Conservation (phyloP, 1,284 basidiomycete species). For the Rhodotorula sp. region DNA sequence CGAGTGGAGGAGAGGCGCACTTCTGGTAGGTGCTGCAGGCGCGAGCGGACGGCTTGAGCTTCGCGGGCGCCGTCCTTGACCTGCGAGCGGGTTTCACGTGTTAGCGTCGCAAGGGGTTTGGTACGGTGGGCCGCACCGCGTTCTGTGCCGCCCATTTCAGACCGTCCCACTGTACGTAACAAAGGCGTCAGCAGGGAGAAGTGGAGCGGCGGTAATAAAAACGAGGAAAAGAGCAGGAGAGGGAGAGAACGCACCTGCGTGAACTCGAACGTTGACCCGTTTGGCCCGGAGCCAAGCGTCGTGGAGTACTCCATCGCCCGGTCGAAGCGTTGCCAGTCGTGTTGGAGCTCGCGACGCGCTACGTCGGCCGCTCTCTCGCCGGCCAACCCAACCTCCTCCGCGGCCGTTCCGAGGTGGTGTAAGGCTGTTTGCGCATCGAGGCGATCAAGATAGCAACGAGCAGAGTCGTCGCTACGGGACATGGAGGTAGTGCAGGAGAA, state of each 20-base stretch:
- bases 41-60: not conserved
- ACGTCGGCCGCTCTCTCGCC: not conserved
- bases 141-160: not conserved
- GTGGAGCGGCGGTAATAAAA: no score
- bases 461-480: not conserved
- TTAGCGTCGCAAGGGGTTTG: accelerated
- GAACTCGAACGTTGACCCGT: not conserved
- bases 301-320: not conserved
- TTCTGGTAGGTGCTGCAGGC: not conserved
- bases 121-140: not conserved
- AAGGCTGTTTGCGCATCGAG: not conserved
- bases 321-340: not conserved
- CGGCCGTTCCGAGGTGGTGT: not conserved
- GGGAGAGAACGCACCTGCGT: not conserved
- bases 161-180: not conserved
- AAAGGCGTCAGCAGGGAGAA: no score
- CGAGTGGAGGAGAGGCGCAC: not conserved
- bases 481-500: not conserved
- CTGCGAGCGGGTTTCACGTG: not conserved
- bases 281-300: not conserved
- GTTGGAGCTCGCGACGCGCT: not conserved
- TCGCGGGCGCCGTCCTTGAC: not conserved
- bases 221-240: accelerated
- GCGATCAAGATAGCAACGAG: not conserved
- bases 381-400: not conserved